Base-by-base conservation (phyloP, 192 early-diverging fungal species). In the Podila epigama region DNA sequence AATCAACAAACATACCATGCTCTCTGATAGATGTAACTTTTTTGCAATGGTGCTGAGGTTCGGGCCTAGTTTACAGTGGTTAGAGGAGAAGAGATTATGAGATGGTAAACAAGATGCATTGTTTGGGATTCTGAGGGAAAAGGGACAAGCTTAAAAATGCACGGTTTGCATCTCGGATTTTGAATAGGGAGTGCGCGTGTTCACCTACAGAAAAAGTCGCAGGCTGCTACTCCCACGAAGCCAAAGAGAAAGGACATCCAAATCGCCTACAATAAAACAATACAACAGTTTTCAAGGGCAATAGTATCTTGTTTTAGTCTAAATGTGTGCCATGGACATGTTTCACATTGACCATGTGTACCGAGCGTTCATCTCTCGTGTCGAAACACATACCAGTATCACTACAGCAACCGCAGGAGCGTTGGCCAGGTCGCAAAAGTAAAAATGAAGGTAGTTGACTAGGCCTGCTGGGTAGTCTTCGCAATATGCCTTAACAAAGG, bases 31-130 rank as follows among this genome's bases (percentile, higher is more conserved):
- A 51, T 84, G 83, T 32, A 98, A 66, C 50, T 87, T 83, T 58
- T 84, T 77, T 6, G 93, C 86, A 60, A 97, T 89, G 0, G 91
- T 91, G 60, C 85, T 87, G 51, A 98, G 87, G 63, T 98, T 98
- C 9, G 95, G 93, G 62, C 89, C 86, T 87, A 63, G 53, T 55
- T 61, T 9, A 8, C 2, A 41, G 20, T 10, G 20, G 36, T 36
- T 25, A 39, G 3, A 37, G 57, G 13, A 51, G 9, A 5, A 29
- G 11, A 25, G 9, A 56, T 44, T 44, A 44, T 44, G 41, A n/a
- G n/a, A n/a, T n/a, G n/a, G n/a, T n/a, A n/a, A n/a, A n/a, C n/a
- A n/a, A n/a, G n/a, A n/a, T n/a, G n/a, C n/a, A n/a, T n/a, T n/a
- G n/a, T n/a, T n/a, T n/a, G n/a, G n/a, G n/a, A n/a, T n/a, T n/a